Evolutionary conservation across 2,329 filamentous ascomycete species (phyloP).

Genomic region (Monosporascus sp.): DNA sequence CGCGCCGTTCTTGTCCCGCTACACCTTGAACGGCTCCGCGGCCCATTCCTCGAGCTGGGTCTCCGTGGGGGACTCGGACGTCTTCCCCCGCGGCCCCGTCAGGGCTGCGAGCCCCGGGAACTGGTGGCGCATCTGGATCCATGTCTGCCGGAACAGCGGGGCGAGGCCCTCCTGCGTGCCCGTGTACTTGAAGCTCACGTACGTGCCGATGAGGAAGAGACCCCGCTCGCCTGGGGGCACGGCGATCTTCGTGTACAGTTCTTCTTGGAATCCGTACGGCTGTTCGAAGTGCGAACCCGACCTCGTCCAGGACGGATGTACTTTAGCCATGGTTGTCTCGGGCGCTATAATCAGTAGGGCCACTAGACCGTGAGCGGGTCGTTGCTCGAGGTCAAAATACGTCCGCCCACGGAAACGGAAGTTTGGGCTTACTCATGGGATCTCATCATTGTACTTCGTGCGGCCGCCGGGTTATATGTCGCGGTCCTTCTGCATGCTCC

Average conservation of each 20-base stretch:
- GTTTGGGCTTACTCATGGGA: not conserved
- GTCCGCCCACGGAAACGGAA: not conserved
- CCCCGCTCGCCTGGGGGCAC: constrained; percentile 1
- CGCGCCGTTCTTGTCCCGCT: not conserved
- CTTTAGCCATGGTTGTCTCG: not conserved
- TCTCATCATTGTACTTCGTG: too few species aligned
- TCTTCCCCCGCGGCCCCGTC: not conserved
- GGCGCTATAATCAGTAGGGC: too few species aligned
- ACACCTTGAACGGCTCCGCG: not conserved
- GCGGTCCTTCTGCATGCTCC: too few species aligned
- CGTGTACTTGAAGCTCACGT: constrained; percentile 3
- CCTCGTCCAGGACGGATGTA: not conserved
- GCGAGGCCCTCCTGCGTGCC: not conserved
- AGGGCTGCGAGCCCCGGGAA: not conserved
- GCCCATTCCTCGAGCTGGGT: not conserved
- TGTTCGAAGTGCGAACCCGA: not conserved
- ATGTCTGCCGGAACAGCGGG: not conserved
- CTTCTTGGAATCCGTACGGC: not conserved
- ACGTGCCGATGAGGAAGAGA: not conserved
- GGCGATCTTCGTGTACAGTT: not conserved
- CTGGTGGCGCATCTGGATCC: constrained; percentile 1
- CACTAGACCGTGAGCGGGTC: too few species aligned
- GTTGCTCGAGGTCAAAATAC: not conserved
- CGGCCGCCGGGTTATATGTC: too few species aligned
- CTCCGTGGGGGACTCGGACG: not conserved